Base-by-base conservation (phyloP, 805 yeast species). In the Schwanniomyces vanrijiae region DNA sequence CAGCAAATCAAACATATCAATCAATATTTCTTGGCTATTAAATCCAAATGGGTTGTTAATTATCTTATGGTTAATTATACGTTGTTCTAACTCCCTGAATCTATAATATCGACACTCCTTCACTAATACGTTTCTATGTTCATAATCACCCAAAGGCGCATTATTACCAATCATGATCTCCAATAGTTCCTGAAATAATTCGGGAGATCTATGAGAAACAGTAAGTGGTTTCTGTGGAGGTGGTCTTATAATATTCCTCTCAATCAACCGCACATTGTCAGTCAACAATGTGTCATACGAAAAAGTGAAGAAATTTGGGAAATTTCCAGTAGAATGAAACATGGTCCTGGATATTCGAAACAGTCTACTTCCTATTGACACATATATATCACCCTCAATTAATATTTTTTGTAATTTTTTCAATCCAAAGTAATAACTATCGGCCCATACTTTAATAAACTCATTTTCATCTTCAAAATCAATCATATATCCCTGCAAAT, bases 401-500 rank as follows among this genome's bases (percentile, higher is more conserved):
- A 89, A 60, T 25, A 71, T 55, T 7, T 69, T 58, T 49, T 77
- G 77, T 38, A 90, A 71, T 42, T 81, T 73, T 3, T 81, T 81
- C 41, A 90, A 69, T 43, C 80, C 78, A 65, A 82, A 90, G 62
- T 88, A 90, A 55, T 75, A 69, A 0, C 94, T 83, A 63, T 90
- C 97, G 3, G 81, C 68, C 62, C 80, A 80, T 13, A 89, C 55
- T 54, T 82, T 78, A 14, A 83, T 77, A 58, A 75, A 87, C 44
- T 83, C 83, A 34, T 72, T 76, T 40, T 83, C 92, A 51, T 78
- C 70, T 3, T 71, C 67, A n/a, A 89, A 73, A 21, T 76, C 71
- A 20, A 90, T 68, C 51, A 80, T 76, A 58, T 91, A 90, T 0
- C 97, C 96, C 62, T 87, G 96, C 33, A 90, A 67, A 68, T 91